These are phyloP conservation scores for Blastocystis sp. DNA, from an alignment of 352 stramenopile genomes.

Conservation along the genomic window DNA sequence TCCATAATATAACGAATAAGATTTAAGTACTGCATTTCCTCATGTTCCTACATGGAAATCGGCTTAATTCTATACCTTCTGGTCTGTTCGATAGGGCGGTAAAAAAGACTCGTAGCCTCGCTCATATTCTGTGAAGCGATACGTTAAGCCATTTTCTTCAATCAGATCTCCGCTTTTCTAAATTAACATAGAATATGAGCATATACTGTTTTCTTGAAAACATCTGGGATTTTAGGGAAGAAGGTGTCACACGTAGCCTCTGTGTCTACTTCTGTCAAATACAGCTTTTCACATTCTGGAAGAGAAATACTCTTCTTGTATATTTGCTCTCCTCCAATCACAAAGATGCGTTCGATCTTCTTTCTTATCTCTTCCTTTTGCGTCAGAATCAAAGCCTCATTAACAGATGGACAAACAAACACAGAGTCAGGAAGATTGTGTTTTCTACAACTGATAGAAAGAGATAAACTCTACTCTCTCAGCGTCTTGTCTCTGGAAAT, in stretches of 20 bases:
- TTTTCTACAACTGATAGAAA: not conserved
- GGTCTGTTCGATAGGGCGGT: not conserved
- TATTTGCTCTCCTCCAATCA: conserved; percentile 89
- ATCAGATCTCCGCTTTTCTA: not conserved
- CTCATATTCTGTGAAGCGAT: conserved; percentile 70
- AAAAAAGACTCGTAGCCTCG: not conserved
- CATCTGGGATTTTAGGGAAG: conserved; percentile 71
- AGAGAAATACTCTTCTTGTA: conserved; percentile 85
- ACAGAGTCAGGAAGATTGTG: conserved; percentile 21
- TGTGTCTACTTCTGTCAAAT: conserved; percentile 83
- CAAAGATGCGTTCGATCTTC: conserved; percentile 83
- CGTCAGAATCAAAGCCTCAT: conserved; percentile 81
- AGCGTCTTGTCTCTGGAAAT: conserved; percentile 76
- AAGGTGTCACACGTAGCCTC: conserved; percentile 83
- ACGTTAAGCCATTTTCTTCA: conserved; percentile 67
- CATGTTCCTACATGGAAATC: conserved; percentile 68
- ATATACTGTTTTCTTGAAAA: not conserved
- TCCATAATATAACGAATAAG: conserved; percentile 90
- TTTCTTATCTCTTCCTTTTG: not conserved
- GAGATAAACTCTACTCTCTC: not conserved
- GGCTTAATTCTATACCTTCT: not conserved
- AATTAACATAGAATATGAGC: not conserved
- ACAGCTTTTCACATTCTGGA: conserved; percentile 75
- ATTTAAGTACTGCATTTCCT: conserved; percentile 85
- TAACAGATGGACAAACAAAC: conserved; percentile 75